These are phyloP conservation scores for Didymella glomerata DNA, from an alignment of 2,329 filamentous ascomycete genomes.

Conservation along the genomic window DNA sequence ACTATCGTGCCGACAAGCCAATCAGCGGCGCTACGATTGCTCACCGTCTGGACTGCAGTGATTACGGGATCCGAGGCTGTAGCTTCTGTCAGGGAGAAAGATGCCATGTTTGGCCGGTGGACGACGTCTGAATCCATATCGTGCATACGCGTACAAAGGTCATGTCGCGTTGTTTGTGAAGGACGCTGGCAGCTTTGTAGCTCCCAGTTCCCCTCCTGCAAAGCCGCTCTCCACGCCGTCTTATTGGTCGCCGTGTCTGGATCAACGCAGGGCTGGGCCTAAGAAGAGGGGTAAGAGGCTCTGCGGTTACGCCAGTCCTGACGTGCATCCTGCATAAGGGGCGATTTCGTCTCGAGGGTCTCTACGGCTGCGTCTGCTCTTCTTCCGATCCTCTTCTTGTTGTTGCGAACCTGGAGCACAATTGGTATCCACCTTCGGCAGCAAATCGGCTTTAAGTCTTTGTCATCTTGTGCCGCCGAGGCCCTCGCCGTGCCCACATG, in stretches of 20 bases:
- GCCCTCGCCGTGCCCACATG: constrained; percentile 17
- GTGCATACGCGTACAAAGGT: constrained; percentile 1
- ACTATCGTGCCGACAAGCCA: constrained; percentile 20
- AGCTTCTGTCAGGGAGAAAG: constrained; percentile 8
- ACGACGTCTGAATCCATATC: constrained; percentile 9
- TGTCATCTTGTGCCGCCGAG: constrained; percentile 14
- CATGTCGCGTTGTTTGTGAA: not conserved
- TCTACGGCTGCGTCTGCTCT: not conserved
- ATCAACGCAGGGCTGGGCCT: constrained; percentile 13
- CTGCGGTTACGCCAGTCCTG: constrained; percentile 12
- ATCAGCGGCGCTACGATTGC: constrained; percentile 22
- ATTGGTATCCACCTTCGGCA: constrained; percentile 13
- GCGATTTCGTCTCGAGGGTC: not conserved
- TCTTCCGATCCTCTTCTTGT: constrained; percentile 1
- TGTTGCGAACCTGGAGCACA: constrained; percentile 12
- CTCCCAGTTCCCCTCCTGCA: constrained; percentile 6
- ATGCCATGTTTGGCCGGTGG: constrained; percentile 26
- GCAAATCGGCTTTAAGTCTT: constrained; percentile 18
- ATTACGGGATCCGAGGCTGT: constrained; percentile 33
- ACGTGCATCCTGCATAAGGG: constrained; percentile 6
- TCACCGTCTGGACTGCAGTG: constrained; percentile 30
- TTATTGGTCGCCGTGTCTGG: constrained; percentile 8
- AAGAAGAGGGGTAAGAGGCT: constrained; percentile 21
- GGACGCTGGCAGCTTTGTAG: constrained; percentile 17
- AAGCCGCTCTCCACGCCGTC: constrained; percentile 15